phyloP scores from a whole-genome alignment of 768 basidiomycete species.

The Psilocybe tampanensis region DNA sequence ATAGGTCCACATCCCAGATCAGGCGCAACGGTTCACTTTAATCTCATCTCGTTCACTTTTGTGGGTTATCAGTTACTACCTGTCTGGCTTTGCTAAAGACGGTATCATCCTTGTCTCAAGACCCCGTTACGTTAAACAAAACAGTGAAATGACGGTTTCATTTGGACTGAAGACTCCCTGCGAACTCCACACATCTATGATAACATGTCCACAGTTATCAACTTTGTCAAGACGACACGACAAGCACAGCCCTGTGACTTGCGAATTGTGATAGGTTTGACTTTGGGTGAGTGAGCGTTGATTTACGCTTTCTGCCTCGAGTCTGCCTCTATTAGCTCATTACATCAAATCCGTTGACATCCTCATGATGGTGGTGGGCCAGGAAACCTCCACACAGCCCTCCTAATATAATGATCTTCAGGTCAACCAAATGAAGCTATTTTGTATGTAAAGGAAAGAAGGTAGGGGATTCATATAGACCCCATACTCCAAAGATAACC shows the following conservation, averaged over 20 bases:
- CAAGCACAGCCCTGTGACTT: constrained; percentile 19
- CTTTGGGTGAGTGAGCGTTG: constrained; percentile 17
- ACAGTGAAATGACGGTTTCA: constrained; percentile 3
- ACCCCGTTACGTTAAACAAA: neutral
- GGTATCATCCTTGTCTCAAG: neutral
- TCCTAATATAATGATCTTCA: neutral
- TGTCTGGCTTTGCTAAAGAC: neutral
- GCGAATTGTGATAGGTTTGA: constrained; percentile 15
- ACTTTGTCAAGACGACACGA: constrained; percentile 19
- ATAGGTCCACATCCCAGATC: neutral
- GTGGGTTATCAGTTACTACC: neutral
- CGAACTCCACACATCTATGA: constrained; percentile 8
- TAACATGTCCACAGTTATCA: constrained; percentile 9
- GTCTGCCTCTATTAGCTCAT: constrained; percentile 13
- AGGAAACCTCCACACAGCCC: constrained; percentile 19
- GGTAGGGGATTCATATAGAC: neutral
- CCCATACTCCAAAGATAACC: neutral
- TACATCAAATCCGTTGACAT: constrained; percentile 19
- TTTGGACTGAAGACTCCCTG: neutral
- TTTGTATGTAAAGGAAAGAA: neutral
- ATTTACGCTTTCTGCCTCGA: constrained; percentile 25
- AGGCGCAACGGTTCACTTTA: neutral
- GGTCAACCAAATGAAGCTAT: neutral
- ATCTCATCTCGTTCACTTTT: neutral
- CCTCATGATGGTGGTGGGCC: constrained; percentile 22